A percentile compares a stretch with the other conserved stretches of the same genome.
phyloP scores from a whole-genome alignment of 257 asterid genomes.

The Schizonepeta tenuifolia region DNA sequence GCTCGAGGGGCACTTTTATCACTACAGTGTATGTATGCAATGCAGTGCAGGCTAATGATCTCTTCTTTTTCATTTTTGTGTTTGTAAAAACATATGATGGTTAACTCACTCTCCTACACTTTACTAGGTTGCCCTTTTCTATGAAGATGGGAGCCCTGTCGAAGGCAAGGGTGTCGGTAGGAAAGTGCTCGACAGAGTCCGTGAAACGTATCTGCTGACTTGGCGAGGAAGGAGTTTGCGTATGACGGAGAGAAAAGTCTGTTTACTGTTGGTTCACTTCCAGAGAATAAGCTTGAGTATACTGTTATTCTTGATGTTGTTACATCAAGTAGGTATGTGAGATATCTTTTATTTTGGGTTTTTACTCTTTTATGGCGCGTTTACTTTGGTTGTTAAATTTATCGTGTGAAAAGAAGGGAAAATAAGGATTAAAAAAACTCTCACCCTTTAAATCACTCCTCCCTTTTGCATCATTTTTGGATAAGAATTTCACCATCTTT shows the following conservation, averaged over 20 bases:
- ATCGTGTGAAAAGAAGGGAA: too few species aligned
- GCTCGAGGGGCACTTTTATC: conserved; percentile 72
- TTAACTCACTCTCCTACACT: neutral
- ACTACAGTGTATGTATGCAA: conserved; percentile 79
- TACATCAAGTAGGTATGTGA: conserved; percentile 61
- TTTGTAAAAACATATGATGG: neutral
- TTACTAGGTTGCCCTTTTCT: conserved; percentile 79
- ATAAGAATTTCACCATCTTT: too few species aligned
- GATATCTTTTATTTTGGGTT: neutral
- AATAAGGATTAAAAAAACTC: too few species aligned
- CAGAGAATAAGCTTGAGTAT: conserved; percentile 76
- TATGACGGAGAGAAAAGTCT: conserved; percentile 91
- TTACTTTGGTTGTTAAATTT: too few species aligned
- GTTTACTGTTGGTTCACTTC: conserved; percentile 85
- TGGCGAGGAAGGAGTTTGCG: conserved; percentile 77
- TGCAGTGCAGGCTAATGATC: neutral
- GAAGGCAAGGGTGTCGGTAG: conserved; percentile 94
- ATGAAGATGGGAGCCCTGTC: conserved; percentile 90
- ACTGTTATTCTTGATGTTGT: conserved; percentile 78
- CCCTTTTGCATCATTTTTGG: too few species aligned
- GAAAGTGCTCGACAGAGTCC: conserved; percentile 77
- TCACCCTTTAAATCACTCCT: too few species aligned
- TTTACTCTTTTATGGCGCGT: too few species aligned
- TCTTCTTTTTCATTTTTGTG: neutral
- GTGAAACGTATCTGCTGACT: conserved; percentile 67